phyloP scores from a whole-genome alignment of 129 eudicot genomes.

The Oenanthe sinensis region DNA sequence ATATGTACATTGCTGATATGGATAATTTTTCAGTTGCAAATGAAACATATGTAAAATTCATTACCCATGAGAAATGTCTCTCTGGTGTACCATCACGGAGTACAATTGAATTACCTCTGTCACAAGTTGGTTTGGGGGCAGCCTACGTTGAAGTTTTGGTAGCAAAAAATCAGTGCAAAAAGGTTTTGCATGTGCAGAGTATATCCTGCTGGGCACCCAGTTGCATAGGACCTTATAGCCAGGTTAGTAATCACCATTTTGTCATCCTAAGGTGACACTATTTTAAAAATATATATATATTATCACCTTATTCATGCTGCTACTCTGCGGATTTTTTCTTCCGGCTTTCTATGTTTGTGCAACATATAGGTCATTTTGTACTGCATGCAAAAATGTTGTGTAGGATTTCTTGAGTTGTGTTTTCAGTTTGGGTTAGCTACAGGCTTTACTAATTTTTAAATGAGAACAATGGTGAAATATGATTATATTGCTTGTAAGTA shows the following conservation, averaged over 20 bases:
- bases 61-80: slow-evolving; percentile 84
- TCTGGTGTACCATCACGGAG: slow-evolving; percentile 95
- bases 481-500: too few relatives aligned
- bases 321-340: neutral
- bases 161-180: slow-evolving; percentile 59
- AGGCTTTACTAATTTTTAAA: too few relatives aligned
- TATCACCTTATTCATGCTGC: neutral
- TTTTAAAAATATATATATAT: neutral
- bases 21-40: slow-evolving; percentile 68
- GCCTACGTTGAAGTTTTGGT: slow-evolving; percentile 80
- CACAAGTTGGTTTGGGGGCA: slow-evolving; percentile 55
- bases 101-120: slow-evolving; percentile 77
- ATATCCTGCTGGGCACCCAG: slow-evolving; percentile 98
- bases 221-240: slow-evolving; percentile 95
- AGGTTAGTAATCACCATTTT: slow-evolving; percentile 35
- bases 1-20: slow-evolving; percentile 80
- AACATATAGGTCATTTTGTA: neutral
- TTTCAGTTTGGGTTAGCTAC: too few relatives aligned
- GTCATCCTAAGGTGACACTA: neutral
- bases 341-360: neutral
- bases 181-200: slow-evolving; percentile 91
- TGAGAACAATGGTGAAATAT: too few relatives aligned
- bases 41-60: slow-evolving; percentile 65
- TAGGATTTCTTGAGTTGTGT: neutral
- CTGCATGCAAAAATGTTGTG: neutral